Evolutionary conservation across 148 eudicot species (phyloP), one percentile per base, ranked within the genome.

Genomic region (Cornus suecica): DNA sequence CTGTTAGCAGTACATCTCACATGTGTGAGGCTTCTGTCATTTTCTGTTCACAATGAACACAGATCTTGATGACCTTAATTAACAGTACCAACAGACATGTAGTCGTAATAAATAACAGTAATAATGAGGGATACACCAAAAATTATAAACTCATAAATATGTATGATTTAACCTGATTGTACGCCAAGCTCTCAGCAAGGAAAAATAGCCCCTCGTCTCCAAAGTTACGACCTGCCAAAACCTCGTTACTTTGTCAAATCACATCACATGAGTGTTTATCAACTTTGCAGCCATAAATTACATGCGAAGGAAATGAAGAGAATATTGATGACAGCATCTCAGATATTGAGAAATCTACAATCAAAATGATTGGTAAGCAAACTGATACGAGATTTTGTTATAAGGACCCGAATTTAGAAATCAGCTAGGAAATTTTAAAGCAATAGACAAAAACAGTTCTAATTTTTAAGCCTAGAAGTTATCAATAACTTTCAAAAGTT

Each of bases 181-280:
- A 93, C 25, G 91, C 99, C 80, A 95, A 84, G 85, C 92, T 88
- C 85, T 92, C 97, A 68, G 97, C 99, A 72, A 95, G 93, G 76
- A 89, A 90, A 81, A 87, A 86, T 28, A 95, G 81, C 41, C 99
- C 99, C 66, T 91, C 97, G 82, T 95, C 92, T 62, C 99, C 99
- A 81, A 95, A 91, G 74, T 88, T 85, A 51, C 87, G 82, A 66
- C 98, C 99, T 95, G 84, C 69, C 68, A 84, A 83, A 76, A 66
- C 66, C 73, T 62, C 74, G 23, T 67, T 24, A 6, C 64, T 30
- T 66, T 54, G 66, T 77, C 58, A 75, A 15, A 45, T 41, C 41
- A 52, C 18, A 34, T 18, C 2, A 58, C 25, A 58, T n/a, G 62
- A 58, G 24, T 22, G 62, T 58, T 58, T 1, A 58, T 14, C n/a